Percentiles rank a stretch among this genome's conserved stretches.
Conservation (phyloP, 192 early-diverging fungal genomes). For the Gamsiella multidivaricata region DNA sequence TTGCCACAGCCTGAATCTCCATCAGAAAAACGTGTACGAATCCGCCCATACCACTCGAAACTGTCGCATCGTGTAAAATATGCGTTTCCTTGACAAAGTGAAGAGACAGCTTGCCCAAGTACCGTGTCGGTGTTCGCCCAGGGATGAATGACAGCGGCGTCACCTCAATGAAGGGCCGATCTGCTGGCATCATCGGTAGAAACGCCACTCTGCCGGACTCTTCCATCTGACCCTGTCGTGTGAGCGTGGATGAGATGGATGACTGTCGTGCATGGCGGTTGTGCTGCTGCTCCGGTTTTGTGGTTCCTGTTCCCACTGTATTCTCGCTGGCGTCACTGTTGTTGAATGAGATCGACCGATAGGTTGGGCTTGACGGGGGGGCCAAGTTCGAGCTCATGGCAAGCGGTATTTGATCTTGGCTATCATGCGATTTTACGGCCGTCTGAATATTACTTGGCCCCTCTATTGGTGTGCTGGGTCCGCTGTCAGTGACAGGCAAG, state of each 20-base stretch:
- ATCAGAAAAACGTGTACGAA: constrained; percentile 76
- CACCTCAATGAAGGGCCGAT: constrained; percentile 66
- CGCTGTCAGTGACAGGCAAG: constrained; percentile 9
- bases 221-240: constrained; percentile 8
- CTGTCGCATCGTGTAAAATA: constrained; percentile 56
- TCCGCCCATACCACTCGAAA: constrained; percentile 72
- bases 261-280: constrained; percentile 18
- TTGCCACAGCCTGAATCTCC: constrained; percentile 72
- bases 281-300: not conserved
- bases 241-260: constrained; percentile 17
- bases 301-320: not conserved
- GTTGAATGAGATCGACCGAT: constrained; percentile 21
- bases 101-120: constrained; percentile 78
- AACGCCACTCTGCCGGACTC: constrained; percentile 1
- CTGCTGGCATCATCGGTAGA: constrained; percentile 31
- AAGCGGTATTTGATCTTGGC: not conserved
- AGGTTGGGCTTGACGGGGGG: constrained; percentile 5
- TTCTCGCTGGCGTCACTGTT: constrained; percentile 22
- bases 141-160: constrained; percentile 77
- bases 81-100: constrained; percentile 86
- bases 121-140: constrained; percentile 55
- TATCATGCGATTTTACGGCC: not conserved
- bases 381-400: constrained; percentile 15
- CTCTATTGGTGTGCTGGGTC: constrained; percentile 20
- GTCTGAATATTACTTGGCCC: not conserved